Conservation (phyloP, 805 yeast species). For the Maudiozyma saulgeensis region DNA sequence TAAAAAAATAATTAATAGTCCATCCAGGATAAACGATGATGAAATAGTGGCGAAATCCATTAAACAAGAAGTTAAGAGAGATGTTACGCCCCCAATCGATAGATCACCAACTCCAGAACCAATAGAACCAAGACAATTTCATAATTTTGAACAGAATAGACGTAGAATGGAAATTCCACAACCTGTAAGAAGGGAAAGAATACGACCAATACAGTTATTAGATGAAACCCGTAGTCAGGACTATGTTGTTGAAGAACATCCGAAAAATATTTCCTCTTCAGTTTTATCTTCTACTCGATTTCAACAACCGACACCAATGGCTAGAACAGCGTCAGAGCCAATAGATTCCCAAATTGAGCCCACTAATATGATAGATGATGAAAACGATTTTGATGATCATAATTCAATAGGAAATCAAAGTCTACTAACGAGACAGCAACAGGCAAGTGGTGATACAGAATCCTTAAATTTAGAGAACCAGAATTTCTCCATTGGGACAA, state of each 20-base stretch:
- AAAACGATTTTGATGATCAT: neutral
- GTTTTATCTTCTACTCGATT: neutral
- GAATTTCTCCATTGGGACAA: conserved; percentile 1
- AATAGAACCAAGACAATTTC: neutral
- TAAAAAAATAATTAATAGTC: neutral
- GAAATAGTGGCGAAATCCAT: neutral
- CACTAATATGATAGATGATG: neutral
- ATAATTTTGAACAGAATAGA: neutral
- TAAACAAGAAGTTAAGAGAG: conserved; percentile 1
- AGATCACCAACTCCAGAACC: neutral
- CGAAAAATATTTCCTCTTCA: neutral
- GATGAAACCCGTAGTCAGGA: neutral
- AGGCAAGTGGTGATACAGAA: neutral
- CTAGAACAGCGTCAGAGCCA: neutral
- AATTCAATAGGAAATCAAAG: neutral
- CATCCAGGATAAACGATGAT: neutral
- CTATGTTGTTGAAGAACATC: too few relatives aligned
- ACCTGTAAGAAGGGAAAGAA: neutral
- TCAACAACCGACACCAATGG: neutral
- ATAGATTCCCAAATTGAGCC: neutral
- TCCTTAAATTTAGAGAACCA: neutral
- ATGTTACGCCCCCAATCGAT: neutral
- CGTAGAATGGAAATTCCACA: neutral
- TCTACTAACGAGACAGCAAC: neutral
- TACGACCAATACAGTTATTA: neutral